Evolutionary conservation across 305 asterid genomes (phyloP), one percentile per base, ranked within the genome.

Genomic region (Nicotiana rustica): DNA sequence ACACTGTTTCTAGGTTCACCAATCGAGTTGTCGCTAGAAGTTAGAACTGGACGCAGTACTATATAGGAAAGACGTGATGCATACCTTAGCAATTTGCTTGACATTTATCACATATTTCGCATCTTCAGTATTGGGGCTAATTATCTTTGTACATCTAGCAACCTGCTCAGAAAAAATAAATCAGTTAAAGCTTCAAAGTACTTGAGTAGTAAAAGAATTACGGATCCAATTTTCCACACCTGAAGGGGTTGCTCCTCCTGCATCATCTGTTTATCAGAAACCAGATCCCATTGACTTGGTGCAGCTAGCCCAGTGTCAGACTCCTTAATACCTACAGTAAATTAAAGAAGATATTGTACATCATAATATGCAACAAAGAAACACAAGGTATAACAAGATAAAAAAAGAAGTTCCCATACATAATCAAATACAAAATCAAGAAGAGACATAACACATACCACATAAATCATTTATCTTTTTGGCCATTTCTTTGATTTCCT

Each of bases 201-300:
- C 71, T 65, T 25, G 68, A 59, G 36, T 59, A 61, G 12, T 41
- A 36, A 61, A 35, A 33, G 41, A 73, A 33, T 21, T 19, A 47
- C 2, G 12, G 14, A 73, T 33, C 35, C 35, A 33, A 47, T 47
- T 69, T 73, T 6, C 4, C 67, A 44, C 19, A 82, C 85, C 85
- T 65, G 82, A 83, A 83, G 85, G 21, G 82, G 78, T 81, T 92
- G 93, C 85, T 96, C 98, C 87, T 93, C 98, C 90, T 94, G 97
- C 97, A 94, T 93, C 98, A 96, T 96, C 86, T 93, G 99, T 89
- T 93, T 94, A 88, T 96, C 99, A 65, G 98, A 96, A 71, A 91
- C 98, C 84, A 94, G 98, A 90, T 96, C 98, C 98, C 98, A 96
- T 81, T 94, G 98, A 86, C 99, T 96, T 13, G 98, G 98, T 49